Evolutionary conservation across 805 yeast species (phyloP), one percentile per base, ranked within the genome.

Genomic region (Kodamaea leandrae): DNA sequence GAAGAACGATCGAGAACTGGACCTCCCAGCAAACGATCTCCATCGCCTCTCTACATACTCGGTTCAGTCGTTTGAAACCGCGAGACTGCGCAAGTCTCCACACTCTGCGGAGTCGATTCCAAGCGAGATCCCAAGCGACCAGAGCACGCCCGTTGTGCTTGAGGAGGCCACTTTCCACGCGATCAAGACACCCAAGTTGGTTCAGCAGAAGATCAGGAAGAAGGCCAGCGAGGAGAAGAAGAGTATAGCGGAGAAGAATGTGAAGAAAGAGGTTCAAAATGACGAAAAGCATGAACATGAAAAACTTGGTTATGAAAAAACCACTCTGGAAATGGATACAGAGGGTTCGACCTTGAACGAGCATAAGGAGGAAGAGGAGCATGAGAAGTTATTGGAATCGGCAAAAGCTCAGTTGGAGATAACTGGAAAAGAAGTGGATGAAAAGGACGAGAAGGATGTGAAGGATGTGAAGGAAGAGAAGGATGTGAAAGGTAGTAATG

Each of bases 61-160:
- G 19, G 46, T 51, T 4, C 63, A 52, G 49, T 49, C 62, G 8
- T 61, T 61, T 36, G 61, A 58, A 42, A 59, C 66, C 2, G 64
- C 64, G 13, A 45, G 46, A 16, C 49, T 54, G 32, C 39, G 14
- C 12, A 30, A 9, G 24, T 33, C 47, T 3, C 49, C 32, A 49
- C 63, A 6, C 42, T 47, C 17, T 36, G 54, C 29, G 41, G 47
- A 15, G 51, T 49, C 37, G 58, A 54, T 12, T 55, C 53, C 17
- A 43, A 54, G 9, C 51, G 57, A 45, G 52, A 54, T 40, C 47
- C 55, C 41, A 41, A 40, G 39, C 16, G 43, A 40, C 13, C 32
- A 40, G 13, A 40, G 49, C 30, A 55, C 64, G 2, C 65, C 65
- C 4, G 46, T 48, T 8, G 41, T 57, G 28, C 46, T 49, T n/a